Percentiles rank a stretch among this genome's conserved stretches.
phyloP scores from a whole-genome alignment of 768 basidiomycete species.

The Kwoniella botswanensis region DNA sequence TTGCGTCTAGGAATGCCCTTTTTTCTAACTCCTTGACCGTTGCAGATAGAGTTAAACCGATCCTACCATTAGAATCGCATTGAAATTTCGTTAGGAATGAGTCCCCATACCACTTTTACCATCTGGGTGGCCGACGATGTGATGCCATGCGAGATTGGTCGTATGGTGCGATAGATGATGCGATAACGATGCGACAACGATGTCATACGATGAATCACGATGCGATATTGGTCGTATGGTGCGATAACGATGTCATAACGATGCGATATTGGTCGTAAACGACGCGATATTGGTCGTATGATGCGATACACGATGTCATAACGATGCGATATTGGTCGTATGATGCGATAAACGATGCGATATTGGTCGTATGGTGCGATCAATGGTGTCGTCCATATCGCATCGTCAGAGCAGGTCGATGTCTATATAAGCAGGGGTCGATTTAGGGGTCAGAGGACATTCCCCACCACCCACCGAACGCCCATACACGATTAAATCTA shows the following conservation, averaged over 20 bases:
- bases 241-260: neutral
- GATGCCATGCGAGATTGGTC: slow-evolving; percentile 1
- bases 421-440: neutral
- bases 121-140: neutral
- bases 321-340: slow-evolving; percentile 9
- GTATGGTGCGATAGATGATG: no score
- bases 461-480: neutral
- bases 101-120: no score
- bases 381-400: neutral
- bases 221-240: slow-evolving; percentile 4
- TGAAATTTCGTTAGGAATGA: no score
- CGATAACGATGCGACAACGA: neutral
- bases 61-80: no score
- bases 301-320: neutral
- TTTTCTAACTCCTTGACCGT: no score
- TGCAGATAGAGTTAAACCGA: no score
- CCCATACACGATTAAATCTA: neutral
- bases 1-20: no score
- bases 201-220: neutral
- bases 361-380: neutral
- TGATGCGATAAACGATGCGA: slow-evolving; percentile 3
- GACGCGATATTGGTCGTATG: neutral
- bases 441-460: neutral
- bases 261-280: slow-evolving; percentile 6
- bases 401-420: neutral